Base-by-base conservation (phyloP, 768 basidiomycete genomes). In the Psilocybe tampanensis region DNA sequence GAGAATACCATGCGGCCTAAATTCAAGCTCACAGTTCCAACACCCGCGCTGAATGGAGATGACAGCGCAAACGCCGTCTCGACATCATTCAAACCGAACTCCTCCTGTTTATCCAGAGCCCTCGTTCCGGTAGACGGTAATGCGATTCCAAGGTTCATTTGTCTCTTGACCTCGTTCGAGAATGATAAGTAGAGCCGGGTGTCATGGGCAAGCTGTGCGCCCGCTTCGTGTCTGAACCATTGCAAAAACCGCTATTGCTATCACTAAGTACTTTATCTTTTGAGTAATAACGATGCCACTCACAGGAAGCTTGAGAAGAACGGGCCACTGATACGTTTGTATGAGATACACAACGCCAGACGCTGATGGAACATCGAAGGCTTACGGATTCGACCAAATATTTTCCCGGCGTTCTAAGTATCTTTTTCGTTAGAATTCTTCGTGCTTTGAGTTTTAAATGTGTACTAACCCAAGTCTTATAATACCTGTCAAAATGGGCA, bases 41-140 rank as follows among this genome's bases (percentile, higher is more conserved):
- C 68, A 11, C 70, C 72, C 9, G 69, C 72, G n/a, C 63, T 55
- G 52, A 66, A 70, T 2, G 71, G 71, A 2, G 70, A 66, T 1
- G 67, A 68, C 9, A 69, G 60, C 1, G 69, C 68, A 56, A 77
- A 81, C 0, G 78, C 77, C 54, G 74, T 74, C 62, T 80, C 79
- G 18, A 76, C 66, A 36, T 77, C 68, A 21, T 69, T 73, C 22
- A 80, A 67, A 11, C 74, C 75, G 56, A 77, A 77, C 7, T 76
- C 70, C 9, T 57, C 56, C 54, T 77, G 73, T 26, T 78, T 78
- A 56, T 77, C 69, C 1, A 79, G 66, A 15, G 77, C 73, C 22
- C 74, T 71, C 26, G 60, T 71, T 1, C 72, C 75, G 54, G 77
- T 78, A 26, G 76, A 70, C 8, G 66, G 61, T 29, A 63, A 65